phyloP scores from a whole-genome alignment of 371 early-diverging fungal genomes.

The Mucor velutinosus region DNA sequence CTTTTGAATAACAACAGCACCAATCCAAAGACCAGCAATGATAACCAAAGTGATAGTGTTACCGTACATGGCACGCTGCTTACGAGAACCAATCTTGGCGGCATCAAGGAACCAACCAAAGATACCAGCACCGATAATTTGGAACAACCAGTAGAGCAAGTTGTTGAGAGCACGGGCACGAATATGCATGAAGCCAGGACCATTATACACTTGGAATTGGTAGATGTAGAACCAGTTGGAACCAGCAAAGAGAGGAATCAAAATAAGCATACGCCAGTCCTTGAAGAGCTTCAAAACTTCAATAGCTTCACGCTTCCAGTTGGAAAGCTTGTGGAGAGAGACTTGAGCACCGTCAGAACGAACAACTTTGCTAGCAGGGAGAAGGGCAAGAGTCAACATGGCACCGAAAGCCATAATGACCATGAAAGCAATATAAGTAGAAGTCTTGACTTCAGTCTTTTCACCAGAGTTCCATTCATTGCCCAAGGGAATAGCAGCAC shows the following conservation, averaged over 20 bases:
- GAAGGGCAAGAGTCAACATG: slow-evolving; percentile 52
- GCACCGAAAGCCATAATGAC: slow-evolving; percentile 66
- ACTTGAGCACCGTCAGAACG: slow-evolving; percentile 68
- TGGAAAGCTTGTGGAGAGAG: slow-evolving; percentile 56
- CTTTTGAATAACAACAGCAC: slow-evolving; percentile 57
- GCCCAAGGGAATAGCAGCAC: slow-evolving; percentile 23
- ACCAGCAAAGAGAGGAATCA: slow-evolving; percentile 70
- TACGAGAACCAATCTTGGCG: slow-evolving; percentile 38
- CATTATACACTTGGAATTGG: slow-evolving; percentile 48
- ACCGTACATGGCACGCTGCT: slow-evolving; percentile 56
- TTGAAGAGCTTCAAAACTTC: slow-evolving; percentile 63
- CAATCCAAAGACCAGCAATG: slow-evolving; percentile 59
- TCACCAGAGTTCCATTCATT: slow-evolving; percentile 42
- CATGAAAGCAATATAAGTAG: slow-evolving; percentile 69
- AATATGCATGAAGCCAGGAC: slow-evolving; percentile 48
- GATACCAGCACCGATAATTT: slow-evolving; percentile 64
- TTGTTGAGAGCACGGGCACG: slow-evolving; percentile 71
- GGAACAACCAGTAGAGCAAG: slow-evolving; percentile 68
- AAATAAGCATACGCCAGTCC: slow-evolving; percentile 63
- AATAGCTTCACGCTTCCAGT: slow-evolving; percentile 51
- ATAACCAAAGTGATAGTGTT: slow-evolving; percentile 44
- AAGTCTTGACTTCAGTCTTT: slow-evolving; percentile 30
- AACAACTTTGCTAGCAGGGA: slow-evolving; percentile 62
- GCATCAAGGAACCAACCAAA: slow-evolving; percentile 63
- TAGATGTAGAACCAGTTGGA: slow-evolving; percentile 81